Base-by-base conservation (phyloP, 306 rosid species). In the Cucumis hystrix region DNA sequence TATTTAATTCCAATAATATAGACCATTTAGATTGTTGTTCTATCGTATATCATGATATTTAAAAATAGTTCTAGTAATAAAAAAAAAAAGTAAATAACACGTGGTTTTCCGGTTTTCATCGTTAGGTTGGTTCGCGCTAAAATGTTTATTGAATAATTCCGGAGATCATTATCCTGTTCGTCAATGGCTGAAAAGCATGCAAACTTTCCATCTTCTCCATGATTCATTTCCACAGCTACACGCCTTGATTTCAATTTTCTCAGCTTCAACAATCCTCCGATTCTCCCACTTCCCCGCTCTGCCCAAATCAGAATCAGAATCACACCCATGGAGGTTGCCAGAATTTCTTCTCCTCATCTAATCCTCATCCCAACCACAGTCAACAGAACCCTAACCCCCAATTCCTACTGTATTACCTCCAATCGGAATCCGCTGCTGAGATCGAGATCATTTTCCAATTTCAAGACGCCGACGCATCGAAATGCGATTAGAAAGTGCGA, bases 241-340 rank as follows among this genome's bases (percentile, higher is more conserved):
- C 33, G 3, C 33, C 54, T 67, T 67, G 33, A 67, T 67, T 67
- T 40, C 52, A 67, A 67, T 16, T 52, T 52, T 52, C 37, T 15
- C 59, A 14, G 0, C 55, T 68, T 43, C 35, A 68, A 68, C 10
- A n/a, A 41, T 8, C 15, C 0, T 45, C 57, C 1, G 10, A 51
- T 71, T 71, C 1, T 6, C 0, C 35, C 15, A 9, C 10, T 33
- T 58, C 56, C 77, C 12, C 6, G 11, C 11, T 28, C 45, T 51
- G 10, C 25, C 8, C 14, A 12, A 33, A 51, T 11, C 47, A 3
- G 57, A 52, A 16, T 16, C 20, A 52, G 20, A 47, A 3, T 47
- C 55, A 49, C 62, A 57, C 15, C 79, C 79, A 76, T 76, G 79
- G 79, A 76, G 52, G 59, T 45, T 45, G 72, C 56, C 10, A 45